Base-by-base conservation (phyloP, 441 rosid genomes). In the Gossypium gossypioides region DNA sequence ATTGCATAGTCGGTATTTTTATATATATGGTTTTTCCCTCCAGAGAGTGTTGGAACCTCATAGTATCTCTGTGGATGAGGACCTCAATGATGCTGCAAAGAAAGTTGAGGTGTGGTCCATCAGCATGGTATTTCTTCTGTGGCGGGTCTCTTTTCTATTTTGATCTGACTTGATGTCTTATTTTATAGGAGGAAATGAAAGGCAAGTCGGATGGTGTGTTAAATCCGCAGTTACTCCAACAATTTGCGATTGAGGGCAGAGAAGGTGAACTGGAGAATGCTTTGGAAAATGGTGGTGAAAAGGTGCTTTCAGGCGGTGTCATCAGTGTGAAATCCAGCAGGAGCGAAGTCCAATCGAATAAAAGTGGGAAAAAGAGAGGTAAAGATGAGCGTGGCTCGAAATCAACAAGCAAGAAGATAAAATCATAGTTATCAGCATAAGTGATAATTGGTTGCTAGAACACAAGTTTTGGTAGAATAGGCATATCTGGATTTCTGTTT, bases 81-180 rank as follows among this genome's bases (percentile, higher is more conserved):
- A 93, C 83, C 97, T 93, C 15, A 88, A 85, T 64, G 93, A 88
- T 63, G 99, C 75, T n/a, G 98, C 97, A 51, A 84, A 77, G 82
- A 82, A 90, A 88, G 96, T 87, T 70, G 91, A 90, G 98, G 99
- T 94, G 69, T 42, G 72, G 18, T 51, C 67, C 37, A 7, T 22
- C 12, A n/a, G 4, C 16, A 59, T 16, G 24, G 50, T 13, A n/a
- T 25, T 25, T 27, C 10, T 58, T 34, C 24, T 19, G 25, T 34
- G 12, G 3, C 0, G 21, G 18, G 7, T 2, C 2, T 1, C 13
- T 1, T 58, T 15, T 71, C 73, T 44, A 16, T 15, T 22, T 13
- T 68, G 34, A 59, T 61, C n/a, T 48, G 19, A 37, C 42, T 15
- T 21, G 57, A 29, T 16, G 3, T 65, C 29, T 72, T 37, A 37